A percentile compares a stretch with the other conserved stretches of the same genome.
These are phyloP conservation scores for Dioszegia aurantiaca DNA, from an alignment of 768 basidiomycete species.

Conservation along the genomic window DNA sequence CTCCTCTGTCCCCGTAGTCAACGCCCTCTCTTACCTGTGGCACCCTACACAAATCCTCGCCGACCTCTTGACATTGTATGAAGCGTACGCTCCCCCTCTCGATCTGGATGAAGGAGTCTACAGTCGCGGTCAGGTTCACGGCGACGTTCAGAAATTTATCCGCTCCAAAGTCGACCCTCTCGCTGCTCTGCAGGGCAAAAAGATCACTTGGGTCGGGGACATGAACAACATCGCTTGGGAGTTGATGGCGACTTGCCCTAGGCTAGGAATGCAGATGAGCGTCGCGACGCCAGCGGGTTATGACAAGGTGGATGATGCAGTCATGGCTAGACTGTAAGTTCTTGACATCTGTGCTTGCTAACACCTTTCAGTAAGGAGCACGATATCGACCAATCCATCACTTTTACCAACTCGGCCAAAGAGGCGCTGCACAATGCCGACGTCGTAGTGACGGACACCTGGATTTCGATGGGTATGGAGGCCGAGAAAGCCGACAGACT, in stretches of 20 bases:
- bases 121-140: slow-evolving; percentile 15
- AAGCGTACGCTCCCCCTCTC: slow-evolving; percentile 57
- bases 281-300: slow-evolving; percentile 71
- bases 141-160: slow-evolving; percentile 15
- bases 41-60: slow-evolving; percentile 96
- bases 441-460: slow-evolving; percentile 96
- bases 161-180: slow-evolving; percentile 52
- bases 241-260: slow-evolving; percentile 91
- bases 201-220: slow-evolving; percentile 90
- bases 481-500: slow-evolving; percentile 83
- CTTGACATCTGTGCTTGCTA: background rate
- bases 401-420: slow-evolving; percentile 58
- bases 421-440: slow-evolving; percentile 88
- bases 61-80: slow-evolving; percentile 84
- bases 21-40: slow-evolving; percentile 92
- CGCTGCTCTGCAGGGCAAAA: slow-evolving; percentile 68
- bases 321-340: slow-evolving; percentile 75
- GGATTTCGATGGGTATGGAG: slow-evolving; percentile 99
- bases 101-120: slow-evolving; percentile 1
- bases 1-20: slow-evolving; percentile 90
- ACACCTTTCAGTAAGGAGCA: slow-evolving; percentile 33
- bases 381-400: slow-evolving; percentile 39
- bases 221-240: slow-evolving; percentile 93
- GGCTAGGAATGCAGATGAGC: slow-evolving; percentile 79
- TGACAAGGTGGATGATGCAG: slow-evolving; percentile 56